These are phyloP conservation scores for Phoma sp. DNA, from an alignment of 2,329 filamentous ascomycete genomes.

Conservation along the genomic window DNA sequence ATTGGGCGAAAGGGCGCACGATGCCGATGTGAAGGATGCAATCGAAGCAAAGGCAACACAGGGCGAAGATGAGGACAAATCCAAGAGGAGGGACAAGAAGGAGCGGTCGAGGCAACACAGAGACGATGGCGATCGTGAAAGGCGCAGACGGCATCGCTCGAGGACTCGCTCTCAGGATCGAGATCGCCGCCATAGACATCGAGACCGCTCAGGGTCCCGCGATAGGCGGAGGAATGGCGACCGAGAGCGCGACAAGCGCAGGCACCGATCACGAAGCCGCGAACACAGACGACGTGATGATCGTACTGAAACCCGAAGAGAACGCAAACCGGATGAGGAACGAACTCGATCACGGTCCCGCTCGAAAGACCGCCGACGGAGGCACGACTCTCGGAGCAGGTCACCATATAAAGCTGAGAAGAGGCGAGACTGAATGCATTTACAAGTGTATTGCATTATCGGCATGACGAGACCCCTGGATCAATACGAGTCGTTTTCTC, in stretches of 20 bases:
- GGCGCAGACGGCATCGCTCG: slow-evolving; percentile 34
- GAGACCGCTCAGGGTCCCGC: slow-evolving; percentile 39
- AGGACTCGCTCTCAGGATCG: slow-evolving; percentile 38
- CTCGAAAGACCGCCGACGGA: slow-evolving; percentile 23
- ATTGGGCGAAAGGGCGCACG: slow-evolving; percentile 58
- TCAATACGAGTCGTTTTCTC: no score
- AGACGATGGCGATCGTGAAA: slow-evolving; percentile 31
- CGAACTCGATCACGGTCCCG: slow-evolving; percentile 22
- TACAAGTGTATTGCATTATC: neutral
- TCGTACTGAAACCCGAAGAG: slow-evolving; percentile 28
- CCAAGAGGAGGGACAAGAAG: slow-evolving; percentile 29
- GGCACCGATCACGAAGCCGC: slow-evolving; percentile 40
- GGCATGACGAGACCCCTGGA: no score
- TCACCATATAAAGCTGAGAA: slow-evolving; percentile 27
- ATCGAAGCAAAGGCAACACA: slow-evolving; percentile 57
- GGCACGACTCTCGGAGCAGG: slow-evolving; percentile 25
- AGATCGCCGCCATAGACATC: slow-evolving; percentile 36
- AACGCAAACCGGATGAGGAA: slow-evolving; percentile 31
- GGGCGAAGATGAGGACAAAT: slow-evolving; percentile 35
- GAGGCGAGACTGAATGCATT: slow-evolving; percentile 15
- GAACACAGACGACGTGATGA: slow-evolving; percentile 36
- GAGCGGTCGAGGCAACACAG: slow-evolving; percentile 35
- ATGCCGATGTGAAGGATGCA: slow-evolving; percentile 64
- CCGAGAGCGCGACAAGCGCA: slow-evolving; percentile 35
- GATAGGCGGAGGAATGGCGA: slow-evolving; percentile 36